Conservation (phyloP, 352 stramenopile species). For the Thraustotheca clavata region DNA sequence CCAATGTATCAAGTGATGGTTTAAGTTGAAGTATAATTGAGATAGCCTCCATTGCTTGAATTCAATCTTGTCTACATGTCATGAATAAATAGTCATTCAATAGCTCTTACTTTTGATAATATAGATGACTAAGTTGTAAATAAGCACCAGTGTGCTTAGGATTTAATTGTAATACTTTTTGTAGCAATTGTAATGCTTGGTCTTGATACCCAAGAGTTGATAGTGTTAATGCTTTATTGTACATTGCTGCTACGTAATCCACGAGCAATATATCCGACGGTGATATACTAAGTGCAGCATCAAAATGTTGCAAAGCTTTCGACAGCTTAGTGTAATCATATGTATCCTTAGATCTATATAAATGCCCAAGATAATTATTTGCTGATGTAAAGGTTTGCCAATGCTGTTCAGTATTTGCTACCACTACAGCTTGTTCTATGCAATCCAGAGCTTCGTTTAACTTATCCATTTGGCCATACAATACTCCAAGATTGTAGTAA, state of each 20-base stretch:
- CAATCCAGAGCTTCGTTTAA: constrained; percentile 30
- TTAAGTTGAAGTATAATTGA: too few species aligned
- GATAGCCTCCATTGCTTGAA: too few species aligned
- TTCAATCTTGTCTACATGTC: too few species aligned
- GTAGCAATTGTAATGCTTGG: constrained; percentile 33
- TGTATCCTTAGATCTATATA: constrained; percentile 29
- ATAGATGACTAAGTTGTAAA: constrained; percentile 45
- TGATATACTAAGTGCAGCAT: constrained; percentile 33
- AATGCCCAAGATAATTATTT: constrained; percentile 67
- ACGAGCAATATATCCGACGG: constrained; percentile 8
- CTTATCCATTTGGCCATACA: constrained; percentile 30
- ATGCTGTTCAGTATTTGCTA: constrained; percentile 32
- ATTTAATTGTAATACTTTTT: constrained; percentile 34
- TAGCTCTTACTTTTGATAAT: constrained; percentile 37
- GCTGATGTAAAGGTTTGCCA: constrained; percentile 35
- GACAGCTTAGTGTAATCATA: constrained; percentile 33
- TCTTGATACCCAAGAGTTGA: constrained; percentile 29
- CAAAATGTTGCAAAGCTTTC: constrained; percentile 50
- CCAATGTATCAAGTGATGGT: too few species aligned
- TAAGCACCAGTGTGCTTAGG: constrained; percentile 35
- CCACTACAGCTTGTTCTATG: constrained; percentile 32
- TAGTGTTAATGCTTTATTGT: constrained; percentile 65
- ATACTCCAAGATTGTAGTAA: constrained; percentile 77
- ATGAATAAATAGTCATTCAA: too few species aligned
- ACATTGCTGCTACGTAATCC: constrained; percentile 39